phyloP scores from a whole-genome alignment of 202 grass and related monocot species.

The Zoysia matrella region DNA sequence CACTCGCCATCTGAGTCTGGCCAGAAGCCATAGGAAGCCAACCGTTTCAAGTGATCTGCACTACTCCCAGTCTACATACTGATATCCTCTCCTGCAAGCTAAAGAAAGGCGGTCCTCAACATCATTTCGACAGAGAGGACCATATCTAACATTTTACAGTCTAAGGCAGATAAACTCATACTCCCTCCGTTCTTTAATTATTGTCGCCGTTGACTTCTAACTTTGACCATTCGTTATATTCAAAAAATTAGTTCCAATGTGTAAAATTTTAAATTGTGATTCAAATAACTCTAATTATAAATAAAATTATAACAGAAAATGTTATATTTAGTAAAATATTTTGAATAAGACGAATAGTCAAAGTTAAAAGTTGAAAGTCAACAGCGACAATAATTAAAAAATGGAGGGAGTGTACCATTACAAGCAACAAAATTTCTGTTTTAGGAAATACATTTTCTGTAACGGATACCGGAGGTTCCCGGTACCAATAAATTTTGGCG shows the following conservation, averaged over 20 bases:
- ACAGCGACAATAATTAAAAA: no score
- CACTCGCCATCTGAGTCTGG: background rate
- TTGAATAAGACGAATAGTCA: no score
- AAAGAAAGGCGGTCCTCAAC: slow-evolving; percentile 25
- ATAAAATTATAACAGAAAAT: no score
- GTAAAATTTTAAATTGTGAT: no score
- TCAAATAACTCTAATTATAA: no score
- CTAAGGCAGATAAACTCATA: slow-evolving; percentile 29
- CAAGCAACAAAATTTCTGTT: slow-evolving; percentile 29
- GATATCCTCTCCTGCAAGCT: slow-evolving; percentile 42
- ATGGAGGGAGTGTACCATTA: background rate
- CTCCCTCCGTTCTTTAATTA: no score
- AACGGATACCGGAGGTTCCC: slow-evolving; percentile 35
- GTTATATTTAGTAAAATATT: no score
- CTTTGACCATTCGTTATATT: no score
- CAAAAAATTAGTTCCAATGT: no score
- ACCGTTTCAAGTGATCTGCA: slow-evolving; percentile 27
- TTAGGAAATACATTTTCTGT: background rate
- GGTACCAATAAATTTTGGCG: slow-evolving; percentile 65
- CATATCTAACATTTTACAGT: slow-evolving; percentile 40
- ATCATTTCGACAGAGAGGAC: slow-evolving; percentile 30
- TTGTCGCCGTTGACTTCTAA: no score
- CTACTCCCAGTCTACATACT: slow-evolving; percentile 21
- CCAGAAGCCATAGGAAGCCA: slow-evolving; percentile 9
- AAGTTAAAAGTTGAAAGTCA: no score